A percentile compares a stretch with the other conserved stretches of the same genome.
Conservation (phyloP, 2,329 filamentous ascomycete species). For the Plectosphaerella cucumerina region DNA sequence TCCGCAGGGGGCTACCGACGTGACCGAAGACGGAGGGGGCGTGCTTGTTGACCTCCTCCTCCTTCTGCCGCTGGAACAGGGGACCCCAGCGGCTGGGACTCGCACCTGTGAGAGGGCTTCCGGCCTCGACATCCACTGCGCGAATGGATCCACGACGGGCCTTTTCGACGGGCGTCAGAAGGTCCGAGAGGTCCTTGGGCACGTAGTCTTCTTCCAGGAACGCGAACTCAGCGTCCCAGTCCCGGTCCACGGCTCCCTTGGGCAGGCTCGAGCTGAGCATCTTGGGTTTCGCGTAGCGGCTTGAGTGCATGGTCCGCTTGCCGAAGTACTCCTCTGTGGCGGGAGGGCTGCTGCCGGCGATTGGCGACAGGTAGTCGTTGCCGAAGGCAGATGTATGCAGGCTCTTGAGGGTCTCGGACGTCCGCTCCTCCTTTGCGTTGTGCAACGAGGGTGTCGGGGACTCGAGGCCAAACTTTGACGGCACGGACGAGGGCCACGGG, state of each 20-base stretch:
- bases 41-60: constrained; percentile 43
- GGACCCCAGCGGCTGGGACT: constrained; percentile 60
- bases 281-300: constrained; percentile 64
- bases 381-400: constrained; percentile 66
- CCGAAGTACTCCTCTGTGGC: constrained; percentile 63
- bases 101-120: constrained; percentile 52
- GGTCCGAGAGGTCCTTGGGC: constrained; percentile 64
- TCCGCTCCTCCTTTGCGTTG: constrained; percentile 55
- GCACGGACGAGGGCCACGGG: constrained; percentile 87
- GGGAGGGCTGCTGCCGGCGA: constrained; percentile 37
- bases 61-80: constrained; percentile 55
- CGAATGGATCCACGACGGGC: constrained; percentile 58
- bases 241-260: constrained; percentile 58
- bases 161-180: constrained; percentile 64
- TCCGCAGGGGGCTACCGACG: constrained; percentile 61
- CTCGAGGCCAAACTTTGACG: constrained; percentile 85
- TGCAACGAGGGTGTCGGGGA: constrained; percentile 74
- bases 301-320: constrained; percentile 67
- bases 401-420: constrained; percentile 60
- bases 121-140: constrained; percentile 54
- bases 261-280: constrained; percentile 65
- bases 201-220: constrained; percentile 84
- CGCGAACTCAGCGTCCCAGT: constrained; percentile 66
- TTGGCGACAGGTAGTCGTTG: constrained; percentile 56
- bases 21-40: constrained; percentile 58